Percentiles rank a stretch among this genome's conserved stretches.
These are phyloP conservation scores for Backusella australiensis DNA, from an alignment of 192 early-diverging fungal species.

Conservation along the genomic window DNA sequence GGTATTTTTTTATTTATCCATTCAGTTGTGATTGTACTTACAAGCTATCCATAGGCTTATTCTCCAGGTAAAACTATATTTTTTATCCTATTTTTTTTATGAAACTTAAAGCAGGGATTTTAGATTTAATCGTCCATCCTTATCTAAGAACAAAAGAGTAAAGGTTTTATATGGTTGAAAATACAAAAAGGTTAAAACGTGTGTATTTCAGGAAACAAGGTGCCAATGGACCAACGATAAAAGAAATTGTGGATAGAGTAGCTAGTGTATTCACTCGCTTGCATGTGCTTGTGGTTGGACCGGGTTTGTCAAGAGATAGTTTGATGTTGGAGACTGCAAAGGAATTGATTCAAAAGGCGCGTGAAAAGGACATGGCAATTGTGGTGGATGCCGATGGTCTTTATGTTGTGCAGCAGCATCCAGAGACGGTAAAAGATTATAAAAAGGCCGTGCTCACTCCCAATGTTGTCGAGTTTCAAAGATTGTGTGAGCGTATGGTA, in stretches of 20 bases:
- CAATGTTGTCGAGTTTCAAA: conserved; percentile 81
- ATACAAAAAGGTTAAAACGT: too few relatives aligned
- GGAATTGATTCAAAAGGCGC: conserved; percentile 67
- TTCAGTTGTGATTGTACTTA: neutral
- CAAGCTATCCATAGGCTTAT: conserved; percentile 30
- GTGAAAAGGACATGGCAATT: conserved; percentile 59
- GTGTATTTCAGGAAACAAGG: conserved; percentile 2
- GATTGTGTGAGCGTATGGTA: conserved; percentile 65
- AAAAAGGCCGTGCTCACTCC: conserved; percentile 78
- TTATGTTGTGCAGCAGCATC: conserved; percentile 68
- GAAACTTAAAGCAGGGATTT: neutral
- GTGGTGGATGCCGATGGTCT: conserved; percentile 96
- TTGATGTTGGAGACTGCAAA: conserved; percentile 64
- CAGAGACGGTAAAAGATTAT: conserved; percentile 73
- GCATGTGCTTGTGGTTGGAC: conserved; percentile 88
- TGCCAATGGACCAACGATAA: neutral
- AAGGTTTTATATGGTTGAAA: neutral
- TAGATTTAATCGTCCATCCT: conserved; percentile 91
- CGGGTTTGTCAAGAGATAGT: conserved; percentile 82
- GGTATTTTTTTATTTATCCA: conserved; percentile 13
- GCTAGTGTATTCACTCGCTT: conserved; percentile 57
- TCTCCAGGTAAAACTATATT: conserved; percentile 34
- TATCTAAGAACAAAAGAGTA: conserved; percentile 57
- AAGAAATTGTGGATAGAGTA: conserved; percentile 49
- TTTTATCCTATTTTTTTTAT: neutral